Base-by-base conservation (phyloP, 768 basidiomycete species). In the Chalciporus chontae region DNA sequence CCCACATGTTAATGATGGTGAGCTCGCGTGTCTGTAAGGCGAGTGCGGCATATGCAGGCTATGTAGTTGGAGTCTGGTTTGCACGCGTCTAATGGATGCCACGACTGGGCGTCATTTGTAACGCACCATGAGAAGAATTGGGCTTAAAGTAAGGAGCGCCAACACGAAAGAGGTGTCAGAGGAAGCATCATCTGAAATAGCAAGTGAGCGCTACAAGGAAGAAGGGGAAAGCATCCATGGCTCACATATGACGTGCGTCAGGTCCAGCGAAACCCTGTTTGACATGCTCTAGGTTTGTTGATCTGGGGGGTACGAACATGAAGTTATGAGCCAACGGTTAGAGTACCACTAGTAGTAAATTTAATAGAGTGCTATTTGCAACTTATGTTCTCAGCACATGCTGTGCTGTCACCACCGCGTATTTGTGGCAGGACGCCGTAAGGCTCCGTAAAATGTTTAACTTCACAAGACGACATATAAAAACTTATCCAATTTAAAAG, bases 1-100 rank as follows among this genome's bases (percentile, higher is more conserved):
- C 75, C 85, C 89, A 90, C 89, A 92, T 91, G 39, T 82, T 75
- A 53, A 90, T 77, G 62, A 93, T 77, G n/a, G 84, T 70, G 44
- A 86, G 77, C 66, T 93, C 90, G 24, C 90, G 83, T 4, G 85
- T 88, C 54, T 85, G 80, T 3, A 89, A 76, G 2, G 83, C 78
- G 9, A 92, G 73, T 3, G 76, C 84, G 7, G 87, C 87, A 65
- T 92, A 92, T 11, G 87, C 84, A 31, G 90, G 81, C 89, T 92
- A 36, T 36, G 34, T 36, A 51, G 39, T 47, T 24, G 44, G 48
- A 44, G 55, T 24, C 27, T 45, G 27, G 41, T 54, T 6, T 50
- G 56, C 14, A 36, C 34, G 43, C 1, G 31, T 43, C 21, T 15
- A 29, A 43, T 14, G 11, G 27, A 18, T 19, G 13, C 8, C 13